Evolutionary conservation across 2,329 filamentous ascomycete genomes (phyloP).

Genomic region (Pyrenophora graminea): DNA sequence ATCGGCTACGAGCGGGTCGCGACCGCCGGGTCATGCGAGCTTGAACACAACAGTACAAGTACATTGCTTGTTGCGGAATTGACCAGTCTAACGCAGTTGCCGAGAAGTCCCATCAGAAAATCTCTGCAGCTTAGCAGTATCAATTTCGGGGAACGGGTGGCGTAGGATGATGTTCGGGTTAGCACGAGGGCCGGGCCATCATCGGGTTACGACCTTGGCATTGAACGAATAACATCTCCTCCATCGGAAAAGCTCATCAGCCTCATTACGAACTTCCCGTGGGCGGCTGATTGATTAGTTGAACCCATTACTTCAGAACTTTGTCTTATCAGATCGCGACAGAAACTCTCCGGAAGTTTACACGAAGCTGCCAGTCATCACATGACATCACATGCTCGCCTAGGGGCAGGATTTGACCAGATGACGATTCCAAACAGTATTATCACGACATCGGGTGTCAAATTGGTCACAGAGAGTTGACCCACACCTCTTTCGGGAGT

Average conservation of each 20-base stretch:
- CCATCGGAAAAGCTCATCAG: conserved; percentile 7
- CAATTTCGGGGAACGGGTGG: conserved; percentile 21
- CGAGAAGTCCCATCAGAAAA: conserved; percentile 24
- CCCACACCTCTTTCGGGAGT: too few relatives aligned
- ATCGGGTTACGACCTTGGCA: conserved; percentile 24
- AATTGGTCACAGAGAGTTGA: too few relatives aligned
- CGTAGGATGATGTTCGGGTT: conserved; percentile 16
- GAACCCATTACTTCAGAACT: neutral
- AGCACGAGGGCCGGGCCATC: conserved; percentile 32
- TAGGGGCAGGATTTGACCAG: too few relatives aligned
- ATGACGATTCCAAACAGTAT: too few relatives aligned
- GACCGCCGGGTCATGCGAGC: conserved; percentile 16
- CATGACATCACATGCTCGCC: too few relatives aligned
- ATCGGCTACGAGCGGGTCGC: conserved; percentile 32
- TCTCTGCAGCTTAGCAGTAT: conserved; percentile 30
- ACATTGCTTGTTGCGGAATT: conserved; percentile 6
- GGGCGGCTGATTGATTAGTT: neutral
- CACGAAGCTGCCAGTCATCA: too few relatives aligned
- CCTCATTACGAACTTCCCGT: conserved; percentile 2
- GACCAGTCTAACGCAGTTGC: conserved; percentile 13
- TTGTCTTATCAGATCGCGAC: neutral
- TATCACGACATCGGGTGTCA: too few relatives aligned
- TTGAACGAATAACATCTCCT: conserved; percentile 8
- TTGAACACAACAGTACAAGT: conserved; percentile 13
- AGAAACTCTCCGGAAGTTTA: too few relatives aligned